phyloP scores from a whole-genome alignment of 371 early-diverging fungal genomes.

The Mucor circinelloides region DNA sequence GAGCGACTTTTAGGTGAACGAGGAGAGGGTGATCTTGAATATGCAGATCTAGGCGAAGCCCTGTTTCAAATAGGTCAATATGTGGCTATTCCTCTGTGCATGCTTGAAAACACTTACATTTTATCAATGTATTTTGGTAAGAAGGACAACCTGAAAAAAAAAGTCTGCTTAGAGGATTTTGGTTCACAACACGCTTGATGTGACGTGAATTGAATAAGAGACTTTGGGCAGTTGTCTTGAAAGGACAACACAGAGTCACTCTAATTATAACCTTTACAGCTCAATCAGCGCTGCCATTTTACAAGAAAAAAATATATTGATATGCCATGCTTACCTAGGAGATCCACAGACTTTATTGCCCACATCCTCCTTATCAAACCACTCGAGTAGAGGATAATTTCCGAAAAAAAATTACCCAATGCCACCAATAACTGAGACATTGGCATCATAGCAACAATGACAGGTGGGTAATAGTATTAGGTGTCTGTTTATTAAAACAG shows the following conservation, averaged over 20 bases:
- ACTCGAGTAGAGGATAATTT: no score
- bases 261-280: no score
- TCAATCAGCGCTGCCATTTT: no score
- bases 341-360: no score
- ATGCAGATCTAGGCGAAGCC: constrained; percentile 24
- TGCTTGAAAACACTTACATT: background rate
- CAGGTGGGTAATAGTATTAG: no score
- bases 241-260: background rate
- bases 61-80: background rate
- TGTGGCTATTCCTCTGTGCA: background rate
- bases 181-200: background rate
- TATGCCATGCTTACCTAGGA: no score
- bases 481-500: no score
- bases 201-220: background rate
- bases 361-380: no score
- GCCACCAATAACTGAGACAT: no score
- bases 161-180: background rate
- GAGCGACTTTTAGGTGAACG: constrained; percentile 19
- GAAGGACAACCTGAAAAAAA: background rate
- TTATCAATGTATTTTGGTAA: background rate
- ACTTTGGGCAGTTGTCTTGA: background rate
- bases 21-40: constrained; percentile 27
- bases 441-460: no score
- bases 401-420: no score
- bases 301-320: no score